Base-by-base conservation (phyloP, 2,329 filamentous ascomycete species). In the Apiospora pterosperma region DNA sequence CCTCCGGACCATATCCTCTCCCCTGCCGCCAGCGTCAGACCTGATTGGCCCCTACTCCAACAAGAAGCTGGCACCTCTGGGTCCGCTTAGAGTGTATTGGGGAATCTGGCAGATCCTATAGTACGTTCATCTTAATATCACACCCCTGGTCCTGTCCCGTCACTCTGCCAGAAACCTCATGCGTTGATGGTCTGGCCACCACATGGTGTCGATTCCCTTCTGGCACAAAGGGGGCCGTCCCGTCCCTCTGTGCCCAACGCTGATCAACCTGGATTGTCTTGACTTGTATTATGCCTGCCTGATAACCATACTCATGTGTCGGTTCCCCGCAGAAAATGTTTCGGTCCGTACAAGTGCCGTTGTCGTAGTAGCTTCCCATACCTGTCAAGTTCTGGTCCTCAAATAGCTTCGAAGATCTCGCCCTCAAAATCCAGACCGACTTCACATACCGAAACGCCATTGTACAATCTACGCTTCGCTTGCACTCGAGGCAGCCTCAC, bases 311-410 rank as follows among this genome's bases (percentile, higher is more conserved):
- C 60, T 62, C 60, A 62, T 62, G n/a, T 62, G 39, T 72, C 70
- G 72, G 73, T 70, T 74, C 72, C 71, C 72, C 73, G 74, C 75
- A 76, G 67, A 69, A 72, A 70, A 77, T 70, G 71, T 75, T 74
- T 76, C 76, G 76, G 75, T 75, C 75, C 75, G 76, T 75, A 72
- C 72, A 76, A 74, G 75, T 79, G 74, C 77, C 76, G 74, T 74
- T 71, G 71, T 73, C 71, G 60, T 44, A 42, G 69, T 71, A 66
- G 69, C 66, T 70, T 68, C 69, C 69, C 68, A 69, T 55, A 36
- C 67, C 70, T 72, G 73, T 73, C 76, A 75, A 76, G 74, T 25
- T 39, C 36, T 16, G 58, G 36, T 60, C 34, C 58, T 36, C 36
- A 36, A 38, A 60, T 39, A 60, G 34, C 58, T 25, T 60, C 34